phyloP scores from a whole-genome alignment of 495 filamentous ascomycete genomes.

The Hypoxylon lienhwacheense region DNA sequence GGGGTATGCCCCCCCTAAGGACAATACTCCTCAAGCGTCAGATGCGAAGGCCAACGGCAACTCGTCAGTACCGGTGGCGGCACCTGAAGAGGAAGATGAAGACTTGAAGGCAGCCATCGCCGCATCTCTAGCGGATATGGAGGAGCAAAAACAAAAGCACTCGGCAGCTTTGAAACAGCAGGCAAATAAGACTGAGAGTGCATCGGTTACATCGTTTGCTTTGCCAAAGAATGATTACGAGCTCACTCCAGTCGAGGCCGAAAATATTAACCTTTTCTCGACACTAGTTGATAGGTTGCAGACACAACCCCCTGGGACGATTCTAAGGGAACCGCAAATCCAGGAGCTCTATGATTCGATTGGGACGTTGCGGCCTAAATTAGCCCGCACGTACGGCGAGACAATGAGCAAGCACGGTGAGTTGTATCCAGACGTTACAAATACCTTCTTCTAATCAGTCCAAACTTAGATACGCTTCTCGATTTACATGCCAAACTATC shows the following conservation, averaged over 20 bases:
- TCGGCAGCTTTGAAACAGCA: constrained; percentile 78
- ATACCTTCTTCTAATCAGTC: constrained; percentile 36
- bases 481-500: constrained; percentile 94
- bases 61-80: constrained; percentile 42
- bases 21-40: constrained; percentile 37
- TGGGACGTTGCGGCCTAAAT: constrained; percentile 84
- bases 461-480: constrained; percentile 72
- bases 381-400: constrained; percentile 95
- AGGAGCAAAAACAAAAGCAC: constrained; percentile 93
- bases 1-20: constrained; percentile 46
- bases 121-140: constrained; percentile 96
- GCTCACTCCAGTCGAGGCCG: constrained; percentile 88
- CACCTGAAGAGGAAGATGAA: constrained; percentile 80
- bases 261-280: constrained; percentile 96
- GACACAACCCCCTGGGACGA: constrained; percentile 92
- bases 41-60: constrained; percentile 47
- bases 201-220: constrained; percentile 45
- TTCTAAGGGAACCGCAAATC: constrained; percentile 92
- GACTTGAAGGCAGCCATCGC: constrained; percentile 96
- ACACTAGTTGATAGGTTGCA: constrained; percentile 93
- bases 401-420: constrained; percentile 99
- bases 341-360: constrained; percentile 98
- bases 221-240: constrained; percentile 90
- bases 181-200: constrained; percentile 47
- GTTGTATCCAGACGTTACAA: constrained; percentile 29